Conservation (phyloP, 192 early-diverging fungal species). For the Cladochytrium replicatum region DNA sequence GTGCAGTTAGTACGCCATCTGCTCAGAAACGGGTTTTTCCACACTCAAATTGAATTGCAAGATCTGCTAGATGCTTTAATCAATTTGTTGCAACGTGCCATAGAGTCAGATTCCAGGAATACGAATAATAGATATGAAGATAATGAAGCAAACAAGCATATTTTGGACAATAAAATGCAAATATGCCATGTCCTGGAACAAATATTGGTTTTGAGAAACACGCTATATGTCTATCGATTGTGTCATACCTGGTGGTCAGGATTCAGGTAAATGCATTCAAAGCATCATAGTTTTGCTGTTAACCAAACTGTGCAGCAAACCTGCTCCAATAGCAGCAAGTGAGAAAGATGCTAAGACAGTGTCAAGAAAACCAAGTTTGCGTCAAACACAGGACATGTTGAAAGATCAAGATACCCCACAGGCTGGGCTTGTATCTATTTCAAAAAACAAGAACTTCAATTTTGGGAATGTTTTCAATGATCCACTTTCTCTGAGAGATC, state of each 20-base stretch:
- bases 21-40: not conserved
- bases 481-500: constrained; percentile 16
- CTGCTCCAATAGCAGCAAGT: too few relatives aligned
- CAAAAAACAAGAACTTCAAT: too few relatives aligned
- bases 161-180: not conserved
- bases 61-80: not conserved
- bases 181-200: not conserved
- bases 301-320: too few relatives aligned
- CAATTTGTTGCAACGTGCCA: not conserved
- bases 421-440: too few relatives aligned
- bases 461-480: too few relatives aligned
- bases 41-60: not conserved
- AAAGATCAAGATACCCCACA: too few relatives aligned
- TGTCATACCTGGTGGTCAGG: too few relatives aligned
- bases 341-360: not conserved
- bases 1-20: not conserved
- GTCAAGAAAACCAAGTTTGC: not conserved
- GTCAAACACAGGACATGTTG: too few relatives aligned
- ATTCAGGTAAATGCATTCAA: too few relatives aligned
- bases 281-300: too few relatives aligned
- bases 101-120: not conserved
- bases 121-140: not conserved
- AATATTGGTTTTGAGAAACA: not conserved
- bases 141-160: not conserved
- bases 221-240: too few relatives aligned